phyloP scores from a whole-genome alignment of 2,329 filamentous ascomycete species.

The Aspergillus aculeatinus region DNA sequence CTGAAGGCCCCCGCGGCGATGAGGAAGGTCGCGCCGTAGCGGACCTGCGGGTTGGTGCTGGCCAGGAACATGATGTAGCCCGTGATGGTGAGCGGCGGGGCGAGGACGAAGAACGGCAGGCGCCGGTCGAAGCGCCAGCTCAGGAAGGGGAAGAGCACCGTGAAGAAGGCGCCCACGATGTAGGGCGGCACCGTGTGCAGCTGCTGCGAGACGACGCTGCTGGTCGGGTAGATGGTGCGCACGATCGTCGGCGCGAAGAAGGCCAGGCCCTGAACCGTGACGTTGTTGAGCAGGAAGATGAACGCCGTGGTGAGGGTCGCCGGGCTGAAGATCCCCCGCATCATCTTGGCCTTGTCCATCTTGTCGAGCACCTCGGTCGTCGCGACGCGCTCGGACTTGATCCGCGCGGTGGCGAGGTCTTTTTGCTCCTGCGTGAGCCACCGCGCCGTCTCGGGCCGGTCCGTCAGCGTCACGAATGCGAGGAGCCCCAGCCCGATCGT shows the following conservation, averaged over 20 bases:
- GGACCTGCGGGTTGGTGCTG: constrained; percentile 50
- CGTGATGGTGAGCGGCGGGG: constrained; percentile 63
- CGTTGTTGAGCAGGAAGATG: constrained; percentile 65
- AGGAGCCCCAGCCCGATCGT: constrained; percentile 59
- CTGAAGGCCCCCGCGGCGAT: constrained; percentile 64
- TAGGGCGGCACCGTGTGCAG: constrained; percentile 71
- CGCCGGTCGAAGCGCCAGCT: constrained; percentile 62
- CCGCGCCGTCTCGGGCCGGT: constrained; percentile 64
- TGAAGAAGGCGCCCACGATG: constrained; percentile 66
- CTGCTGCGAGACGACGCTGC: constrained; percentile 62
- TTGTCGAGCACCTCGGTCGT: constrained; percentile 64
- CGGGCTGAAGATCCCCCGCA: constrained; percentile 64
- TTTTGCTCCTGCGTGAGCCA: constrained; percentile 68
- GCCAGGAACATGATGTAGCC: constrained; percentile 72
- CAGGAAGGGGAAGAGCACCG: constrained; percentile 59
- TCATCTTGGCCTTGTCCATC: constrained; percentile 59
- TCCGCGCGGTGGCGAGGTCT: constrained; percentile 62
- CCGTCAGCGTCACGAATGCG: constrained; percentile 64
- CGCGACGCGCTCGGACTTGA: constrained; percentile 67
- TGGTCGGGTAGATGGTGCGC: constrained; percentile 62
- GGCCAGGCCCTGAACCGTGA: constrained; percentile 69
- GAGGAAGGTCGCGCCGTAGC: constrained; percentile 70
- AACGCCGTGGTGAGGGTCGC: constrained; percentile 58
- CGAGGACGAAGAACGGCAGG: constrained; percentile 60
- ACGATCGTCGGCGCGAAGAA: constrained; percentile 73